These are phyloP conservation scores for Didymella arachidicola DNA, from an alignment of 2,329 filamentous ascomycete species.

Conservation along the genomic window DNA sequence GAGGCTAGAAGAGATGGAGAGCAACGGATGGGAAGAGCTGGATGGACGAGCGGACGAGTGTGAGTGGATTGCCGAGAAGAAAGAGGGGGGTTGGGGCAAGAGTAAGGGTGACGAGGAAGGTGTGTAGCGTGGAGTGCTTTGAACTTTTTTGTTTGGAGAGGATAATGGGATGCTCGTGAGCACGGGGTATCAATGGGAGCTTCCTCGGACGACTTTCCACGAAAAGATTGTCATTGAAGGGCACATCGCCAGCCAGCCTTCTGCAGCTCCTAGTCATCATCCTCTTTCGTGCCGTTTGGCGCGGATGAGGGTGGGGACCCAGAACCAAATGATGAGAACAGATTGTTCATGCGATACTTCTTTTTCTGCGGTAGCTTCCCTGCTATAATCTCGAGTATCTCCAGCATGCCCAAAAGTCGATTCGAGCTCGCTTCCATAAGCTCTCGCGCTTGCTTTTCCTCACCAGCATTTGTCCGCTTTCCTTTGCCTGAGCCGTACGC, in stretches of 20 bases:
- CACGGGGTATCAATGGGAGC: not conserved
- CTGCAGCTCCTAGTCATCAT: not conserved
- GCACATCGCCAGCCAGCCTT: not conserved
- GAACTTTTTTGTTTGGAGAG: not conserved
- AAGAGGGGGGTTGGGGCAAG: slow-evolving; percentile 6
- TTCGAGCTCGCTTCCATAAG: slow-evolving; percentile 47
- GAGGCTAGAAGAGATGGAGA: slow-evolving; percentile 36
- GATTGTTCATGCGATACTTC: slow-evolving; percentile 2
- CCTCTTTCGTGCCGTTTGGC: slow-evolving; percentile 33
- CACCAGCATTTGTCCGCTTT: slow-evolving; percentile 49
- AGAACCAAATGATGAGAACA: slow-evolving; percentile 32
- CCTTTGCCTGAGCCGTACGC: slow-evolving; percentile 56
- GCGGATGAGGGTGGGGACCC: slow-evolving; percentile 35
- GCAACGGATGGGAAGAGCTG: slow-evolving; percentile 33
- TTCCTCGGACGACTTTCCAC: not conserved
- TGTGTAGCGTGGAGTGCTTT: not conserved
- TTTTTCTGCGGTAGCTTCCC: slow-evolving; percentile 23
- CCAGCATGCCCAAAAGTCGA: slow-evolving; percentile 46
- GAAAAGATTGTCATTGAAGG: not conserved
- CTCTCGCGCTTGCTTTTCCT: slow-evolving; percentile 48
- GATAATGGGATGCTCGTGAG: not conserved
- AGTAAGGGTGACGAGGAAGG: slow-evolving; percentile 2
- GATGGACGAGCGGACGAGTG: slow-evolving; percentile 34
- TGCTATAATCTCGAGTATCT: slow-evolving; percentile 40
- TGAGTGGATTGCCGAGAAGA: slow-evolving; percentile 38